Conservation (phyloP, 768 basidiomycete species). For the Rubroboletus satanas region DNA sequence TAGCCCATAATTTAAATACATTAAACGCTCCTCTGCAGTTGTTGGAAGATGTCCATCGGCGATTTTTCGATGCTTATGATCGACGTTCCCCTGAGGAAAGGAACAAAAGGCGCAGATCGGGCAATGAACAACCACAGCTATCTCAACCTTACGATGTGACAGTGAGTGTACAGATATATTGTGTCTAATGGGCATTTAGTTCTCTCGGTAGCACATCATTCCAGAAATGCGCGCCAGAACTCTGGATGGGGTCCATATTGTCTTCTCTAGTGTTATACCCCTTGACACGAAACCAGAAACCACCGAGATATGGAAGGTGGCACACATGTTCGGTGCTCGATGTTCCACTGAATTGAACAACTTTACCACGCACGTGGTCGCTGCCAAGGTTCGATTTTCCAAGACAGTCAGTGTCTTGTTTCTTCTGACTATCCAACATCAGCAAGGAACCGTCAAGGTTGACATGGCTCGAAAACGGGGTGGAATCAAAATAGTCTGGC, state of each 20-base stretch:
- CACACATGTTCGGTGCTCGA: constrained; percentile 83
- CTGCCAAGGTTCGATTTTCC: constrained; percentile 62
- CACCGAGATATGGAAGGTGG: constrained; percentile 82
- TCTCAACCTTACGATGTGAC: constrained; percentile 66
- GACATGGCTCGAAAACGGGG: constrained; percentile 75
- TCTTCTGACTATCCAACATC: constrained; percentile 4
- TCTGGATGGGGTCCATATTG: constrained; percentile 72
- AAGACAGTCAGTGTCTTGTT: constrained; percentile 1
- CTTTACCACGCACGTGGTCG: constrained; percentile 85
- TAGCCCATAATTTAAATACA: not conserved
- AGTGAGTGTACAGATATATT: constrained; percentile 42
- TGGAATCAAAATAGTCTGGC: constrained; percentile 79
- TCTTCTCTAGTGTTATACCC: constrained; percentile 95
- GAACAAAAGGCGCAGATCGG: constrained; percentile 27
- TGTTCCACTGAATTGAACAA: constrained; percentile 66
- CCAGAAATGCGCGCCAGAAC: constrained; percentile 72
- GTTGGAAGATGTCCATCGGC: constrained; percentile 72
- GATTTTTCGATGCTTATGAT: constrained; percentile 72
- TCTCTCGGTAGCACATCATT: constrained; percentile 66
- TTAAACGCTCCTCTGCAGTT: constrained; percentile 46
- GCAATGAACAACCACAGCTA: constrained; percentile 25
- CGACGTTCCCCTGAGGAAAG: constrained; percentile 27
- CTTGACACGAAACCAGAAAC: constrained; percentile 76
- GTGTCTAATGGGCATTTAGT: not conserved
- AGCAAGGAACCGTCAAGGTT: constrained; percentile 92